These are phyloP conservation scores for Lojkania enalia DNA, from an alignment of 2,329 filamentous ascomycete genomes.

Conservation along the genomic window DNA sequence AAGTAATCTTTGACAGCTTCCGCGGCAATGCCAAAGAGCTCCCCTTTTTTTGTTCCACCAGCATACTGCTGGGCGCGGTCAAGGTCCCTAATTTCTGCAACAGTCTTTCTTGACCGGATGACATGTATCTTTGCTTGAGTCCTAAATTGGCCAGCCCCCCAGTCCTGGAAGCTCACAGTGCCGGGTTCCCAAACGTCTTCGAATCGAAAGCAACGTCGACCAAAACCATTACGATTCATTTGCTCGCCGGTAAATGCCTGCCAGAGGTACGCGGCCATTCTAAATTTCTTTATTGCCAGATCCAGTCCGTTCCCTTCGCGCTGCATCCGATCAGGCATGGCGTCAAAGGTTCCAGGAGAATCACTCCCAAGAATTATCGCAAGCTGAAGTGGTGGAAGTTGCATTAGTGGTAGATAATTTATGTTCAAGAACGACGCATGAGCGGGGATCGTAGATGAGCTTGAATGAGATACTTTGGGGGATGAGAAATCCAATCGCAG, in stretches of 20 bases:
- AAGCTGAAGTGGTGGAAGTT: constrained; percentile 82
- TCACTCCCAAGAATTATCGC: constrained; percentile 87
- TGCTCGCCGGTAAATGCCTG: constrained; percentile 96
- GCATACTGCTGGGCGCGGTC: constrained; percentile 77
- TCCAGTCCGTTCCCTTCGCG: constrained; percentile 82
- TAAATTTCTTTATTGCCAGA: constrained; percentile 82
- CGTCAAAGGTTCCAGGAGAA: constrained; percentile 83
- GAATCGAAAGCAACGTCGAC: constrained; percentile 82
- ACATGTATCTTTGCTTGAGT: constrained; percentile 91
- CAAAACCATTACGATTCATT: constrained; percentile 88
- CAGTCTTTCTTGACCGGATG: constrained; percentile 79
- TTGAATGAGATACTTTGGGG: constrained; percentile 71
- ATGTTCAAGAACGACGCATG: constrained; percentile 81
- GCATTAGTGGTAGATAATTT: constrained; percentile 81
- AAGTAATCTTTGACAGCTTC: constrained; percentile 81
- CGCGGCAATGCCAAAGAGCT: constrained; percentile 74
- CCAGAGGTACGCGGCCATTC: constrained; percentile 95
- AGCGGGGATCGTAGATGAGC: constrained; percentile 66
- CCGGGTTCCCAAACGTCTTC: constrained; percentile 95
- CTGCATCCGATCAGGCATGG: constrained; percentile 72
- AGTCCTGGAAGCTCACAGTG: constrained; percentile 75
- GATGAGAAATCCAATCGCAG: constrained; percentile 86
- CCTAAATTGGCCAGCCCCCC: constrained; percentile 71
- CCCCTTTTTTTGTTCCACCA: constrained; percentile 69
- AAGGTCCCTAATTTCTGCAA: constrained; percentile 78